Base-by-base conservation (phyloP, 148 eudicot genomes). In the Chenopodium formosanum region DNA sequence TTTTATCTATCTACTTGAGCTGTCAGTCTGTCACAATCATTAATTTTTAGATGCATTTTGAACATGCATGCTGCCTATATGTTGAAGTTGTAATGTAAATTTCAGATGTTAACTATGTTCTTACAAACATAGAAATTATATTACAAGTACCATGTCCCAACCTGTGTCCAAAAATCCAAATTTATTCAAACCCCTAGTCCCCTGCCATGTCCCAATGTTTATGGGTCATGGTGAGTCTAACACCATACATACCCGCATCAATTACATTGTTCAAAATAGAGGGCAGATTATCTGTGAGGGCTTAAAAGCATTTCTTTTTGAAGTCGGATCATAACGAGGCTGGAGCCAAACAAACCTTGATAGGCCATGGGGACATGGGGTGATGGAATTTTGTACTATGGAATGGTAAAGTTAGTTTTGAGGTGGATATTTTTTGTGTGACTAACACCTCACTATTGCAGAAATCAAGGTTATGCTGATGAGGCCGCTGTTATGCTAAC, bases 401-500 rank as follows among this genome's bases (percentile, higher is more conserved):
- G 75, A 20, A 48, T 73, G 19, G 7, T 67, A 4, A n/a, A 50
- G 73, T 63, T 78, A 1, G 9, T 48, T 70, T 46, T 66, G 60
- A 73, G 77, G 22, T 25, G 29, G 65, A 37, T 56, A 34, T 64
- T 70, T 22, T 22, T 44, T 77, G 34, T 56, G 63, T 66, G 31
- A 22, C 67, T 74, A 29, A 71, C 67, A 10, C 44, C 25, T 17
- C 70, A 67, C 50, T 75, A 31, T 81, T 83, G 78, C 91, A 95
- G 98, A 80, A 89, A 90, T 78, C 88, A 90, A 79, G 60, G 74
- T 73, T 79, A 73, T 73, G 83, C 82, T 71, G 70, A 75, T 70
- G 89, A 84, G 68, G 80, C 13, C 37, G 52, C 12, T 17, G 69
- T 78, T 62, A 68, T 76, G 60, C 82, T 81, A 60, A 44, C 78